phyloP scores from a whole-genome alignment of 208 protist genomes.

The Acanthamoeba castellanii region DNA sequence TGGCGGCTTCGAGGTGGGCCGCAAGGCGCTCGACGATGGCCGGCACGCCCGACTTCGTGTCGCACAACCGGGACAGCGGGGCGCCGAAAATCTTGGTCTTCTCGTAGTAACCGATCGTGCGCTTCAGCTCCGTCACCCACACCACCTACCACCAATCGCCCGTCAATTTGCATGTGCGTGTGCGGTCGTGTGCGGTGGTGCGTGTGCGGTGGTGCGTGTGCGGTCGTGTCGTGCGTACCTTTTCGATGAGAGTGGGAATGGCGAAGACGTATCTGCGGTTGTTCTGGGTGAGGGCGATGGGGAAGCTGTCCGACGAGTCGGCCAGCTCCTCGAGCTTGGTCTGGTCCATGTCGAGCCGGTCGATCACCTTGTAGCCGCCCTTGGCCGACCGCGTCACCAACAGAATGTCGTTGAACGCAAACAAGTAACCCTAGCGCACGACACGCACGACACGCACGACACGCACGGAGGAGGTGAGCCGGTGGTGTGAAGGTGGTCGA shows the following conservation, averaged over 20 bases:
- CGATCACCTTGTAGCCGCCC: slow-evolving; percentile 58
- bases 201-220: not conserved
- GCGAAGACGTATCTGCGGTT: slow-evolving; percentile 48
- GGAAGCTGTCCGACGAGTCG: slow-evolving; percentile 33
- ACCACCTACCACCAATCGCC: not conserved
- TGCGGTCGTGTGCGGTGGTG: not conserved
- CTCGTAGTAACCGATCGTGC: slow-evolving; percentile 50
- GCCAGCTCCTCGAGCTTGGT: slow-evolving; percentile 33
- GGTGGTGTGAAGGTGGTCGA: too few relatives aligned
- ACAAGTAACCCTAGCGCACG: not conserved
- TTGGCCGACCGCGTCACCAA: slow-evolving; percentile 27
- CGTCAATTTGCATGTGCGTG: too few relatives aligned
- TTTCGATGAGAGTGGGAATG: slow-evolving; percentile 23
- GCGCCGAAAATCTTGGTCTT: slow-evolving; percentile 59
- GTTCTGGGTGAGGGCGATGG: not conserved
- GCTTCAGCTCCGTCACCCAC: slow-evolving; percentile 54
- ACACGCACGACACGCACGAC: not conserved
- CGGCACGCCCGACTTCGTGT: slow-evolving; percentile 56
- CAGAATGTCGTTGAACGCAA: slow-evolving; percentile 64
- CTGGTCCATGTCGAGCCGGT: slow-evolving; percentile 55
- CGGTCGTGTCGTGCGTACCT: not conserved
- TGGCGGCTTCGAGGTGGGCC: slow-evolving; percentile 33
- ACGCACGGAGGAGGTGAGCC: too few relatives aligned
- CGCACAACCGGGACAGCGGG: slow-evolving; percentile 17
- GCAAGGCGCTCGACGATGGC: slow-evolving; percentile 51